Evolutionary conservation across 2,329 filamentous ascomycete species (phyloP), one percentile per base, ranked within the genome.

Genomic region (Kalmusia sp.): DNA sequence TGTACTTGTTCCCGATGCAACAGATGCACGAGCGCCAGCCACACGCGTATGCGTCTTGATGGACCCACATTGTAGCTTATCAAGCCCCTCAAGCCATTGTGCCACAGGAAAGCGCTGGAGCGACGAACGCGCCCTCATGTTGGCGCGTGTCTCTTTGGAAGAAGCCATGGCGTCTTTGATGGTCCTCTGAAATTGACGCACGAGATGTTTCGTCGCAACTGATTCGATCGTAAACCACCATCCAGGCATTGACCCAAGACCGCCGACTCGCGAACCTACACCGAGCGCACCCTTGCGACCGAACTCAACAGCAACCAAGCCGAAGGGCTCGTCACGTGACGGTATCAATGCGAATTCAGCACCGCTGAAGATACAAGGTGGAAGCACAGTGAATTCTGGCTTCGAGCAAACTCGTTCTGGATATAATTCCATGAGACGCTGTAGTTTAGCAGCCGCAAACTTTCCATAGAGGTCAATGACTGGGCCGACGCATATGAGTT

Each of bases 171-270:
- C 87, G 46, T 80, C 80, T n/a, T 83, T 75, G 56, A 89, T 88
- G 11, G 86, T 84, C 58, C 80, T 78, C 68, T 84, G 86, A 76
- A 89, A 88, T 65, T 89, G 87, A 39, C 84, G 81, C 49, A 88
- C 76, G 37, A 88, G 73, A 73, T 89, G 86, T 37, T 80, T 80
- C 0, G 85, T 86, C 1, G 84, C 84, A 5, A 81, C 85, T 0
- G 84, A 87, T 67, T 89, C 87, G 51, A 89, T 83, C 0, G 86
- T 88, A 68, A 84, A 89, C 86, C 86, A 89, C 82, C 86, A 88
- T 21, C 87, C 87, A 17, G 87, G 87, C 86, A 89, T 88, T 65
- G 87, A 84, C n/a, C 86, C 64, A 14, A 89, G 78, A 49, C 86
- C 87, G 59, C 86, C 86, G 31, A 89, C 87, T 49, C 85, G 79